phyloP scores from a whole-genome alignment of 163 green algal genomes.

The Smithsoniella earleae region DNA sequence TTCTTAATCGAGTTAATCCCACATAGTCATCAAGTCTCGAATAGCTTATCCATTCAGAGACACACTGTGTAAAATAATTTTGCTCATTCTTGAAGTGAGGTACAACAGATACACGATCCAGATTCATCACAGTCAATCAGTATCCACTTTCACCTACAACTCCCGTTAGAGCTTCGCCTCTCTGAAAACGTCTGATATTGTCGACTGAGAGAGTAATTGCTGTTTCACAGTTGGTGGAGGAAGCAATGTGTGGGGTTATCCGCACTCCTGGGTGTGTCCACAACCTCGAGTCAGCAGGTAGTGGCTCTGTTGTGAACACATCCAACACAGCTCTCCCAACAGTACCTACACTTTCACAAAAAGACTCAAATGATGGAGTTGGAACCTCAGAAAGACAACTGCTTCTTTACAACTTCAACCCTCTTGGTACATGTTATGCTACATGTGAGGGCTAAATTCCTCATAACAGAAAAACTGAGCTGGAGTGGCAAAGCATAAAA shows the following conservation, averaged over 20 bases:
- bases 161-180: not conserved
- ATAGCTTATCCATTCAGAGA: no score
- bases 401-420: not conserved
- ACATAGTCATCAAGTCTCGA: not conserved
- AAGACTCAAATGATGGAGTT: not conserved
- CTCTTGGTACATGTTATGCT: not conserved
- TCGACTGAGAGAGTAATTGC: not conserved
- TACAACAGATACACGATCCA: not conserved
- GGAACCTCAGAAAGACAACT: no score
- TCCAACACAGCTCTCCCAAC: conserved; percentile 17
- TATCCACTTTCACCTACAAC: no score
- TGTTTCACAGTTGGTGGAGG: conserved; percentile 12
- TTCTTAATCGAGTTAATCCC: not conserved
- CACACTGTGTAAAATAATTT: not conserved
- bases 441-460: not conserved
- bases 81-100: not conserved
- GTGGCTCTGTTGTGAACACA: conserved; percentile 41
- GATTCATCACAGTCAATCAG: not conserved
- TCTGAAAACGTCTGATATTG: not conserved
- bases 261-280: conserved; percentile 39
- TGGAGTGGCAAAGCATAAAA: no score
- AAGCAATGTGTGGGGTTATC: conserved; percentile 44
- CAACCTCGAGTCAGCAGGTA: conserved; percentile 36
- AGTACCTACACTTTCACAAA: not conserved
- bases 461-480: not conserved